These are phyloP conservation scores for Paxillus rubicundulus DNA, from an alignment of 768 basidiomycete species.

Conservation along the genomic window DNA sequence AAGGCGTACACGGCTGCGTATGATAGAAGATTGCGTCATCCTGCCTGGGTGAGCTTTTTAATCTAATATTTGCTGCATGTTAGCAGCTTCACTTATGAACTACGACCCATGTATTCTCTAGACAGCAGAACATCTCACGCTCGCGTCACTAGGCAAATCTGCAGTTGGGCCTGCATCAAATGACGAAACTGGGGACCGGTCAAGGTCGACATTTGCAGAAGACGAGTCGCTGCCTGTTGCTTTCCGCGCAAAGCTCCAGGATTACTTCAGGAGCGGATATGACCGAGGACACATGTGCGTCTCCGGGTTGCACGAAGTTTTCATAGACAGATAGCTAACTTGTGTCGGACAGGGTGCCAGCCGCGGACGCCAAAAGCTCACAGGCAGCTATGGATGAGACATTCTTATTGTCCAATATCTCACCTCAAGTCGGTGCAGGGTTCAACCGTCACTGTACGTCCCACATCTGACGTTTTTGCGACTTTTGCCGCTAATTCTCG, in stretches of 20 bases:
- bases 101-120: slow-evolving; percentile 26
- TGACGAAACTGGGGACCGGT: slow-evolving; percentile 58
- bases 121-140: slow-evolving; percentile 95
- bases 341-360: slow-evolving; percentile 70
- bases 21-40: slow-evolving; percentile 86
- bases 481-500: neutral
- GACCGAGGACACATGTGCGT: slow-evolving; percentile 95
- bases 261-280: slow-evolving; percentile 92
- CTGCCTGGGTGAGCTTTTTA: slow-evolving; percentile 73
- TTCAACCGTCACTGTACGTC: slow-evolving; percentile 94
- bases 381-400: slow-evolving; percentile 97
- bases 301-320: neutral
- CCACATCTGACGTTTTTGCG: neutral
- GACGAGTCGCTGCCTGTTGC: slow-evolving; percentile 71
- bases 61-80: neutral
- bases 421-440: slow-evolving; percentile 95
- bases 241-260: slow-evolving; percentile 82
- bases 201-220: slow-evolving; percentile 77
- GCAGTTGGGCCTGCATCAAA: slow-evolving; percentile 29
- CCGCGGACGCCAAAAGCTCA: slow-evolving; percentile 90
- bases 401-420: slow-evolving; percentile 92
- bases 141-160: slow-evolving; percentile 64
- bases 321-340: neutral
- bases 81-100: neutral
- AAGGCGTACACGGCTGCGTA: slow-evolving; percentile 88